A percentile compares a stretch with the other conserved stretches of the same genome.
These are phyloP conservation scores for Neurospora sublineolata DNA, from an alignment of 495 filamentous ascomycete species.

Conservation along the genomic window DNA sequence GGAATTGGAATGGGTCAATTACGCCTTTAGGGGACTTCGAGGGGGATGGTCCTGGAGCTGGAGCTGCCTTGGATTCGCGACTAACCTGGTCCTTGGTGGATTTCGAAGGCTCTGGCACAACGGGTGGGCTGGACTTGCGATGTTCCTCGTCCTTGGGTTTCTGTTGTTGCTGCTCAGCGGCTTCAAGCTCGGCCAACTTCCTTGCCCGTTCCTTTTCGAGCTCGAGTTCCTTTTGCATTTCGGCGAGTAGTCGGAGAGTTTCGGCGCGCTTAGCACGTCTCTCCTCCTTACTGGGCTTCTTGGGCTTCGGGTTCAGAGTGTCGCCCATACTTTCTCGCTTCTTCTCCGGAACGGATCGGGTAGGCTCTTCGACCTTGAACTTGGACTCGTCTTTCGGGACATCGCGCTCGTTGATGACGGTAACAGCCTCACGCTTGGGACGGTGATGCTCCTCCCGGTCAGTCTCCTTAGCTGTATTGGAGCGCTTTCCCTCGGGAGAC, in stretches of 20 bases:
- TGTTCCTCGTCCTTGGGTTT: not conserved
- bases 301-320: not conserved
- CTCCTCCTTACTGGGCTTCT: constrained; percentile 18
- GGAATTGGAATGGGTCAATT: constrained; percentile 41
- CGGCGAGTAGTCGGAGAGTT: constrained; percentile 14
- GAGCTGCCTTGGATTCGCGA: constrained; percentile 10
- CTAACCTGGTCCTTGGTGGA: constrained; percentile 1
- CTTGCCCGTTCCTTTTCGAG: constrained; percentile 15
- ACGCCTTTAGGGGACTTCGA: constrained; percentile 7
- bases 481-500: constrained; percentile 11
- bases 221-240: constrained; percentile 18
- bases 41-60: constrained; percentile 1
- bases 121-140: not conserved
- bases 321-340: constrained; percentile 11
- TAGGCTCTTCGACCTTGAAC: constrained; percentile 4
- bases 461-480: constrained; percentile 12
- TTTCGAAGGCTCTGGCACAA: not conserved
- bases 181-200: constrained; percentile 7
- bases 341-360: constrained; percentile 3
- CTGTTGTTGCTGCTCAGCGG: not conserved
- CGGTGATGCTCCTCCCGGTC: constrained; percentile 13
- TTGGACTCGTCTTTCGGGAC: constrained; percentile 15
- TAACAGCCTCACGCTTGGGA: constrained; percentile 11
- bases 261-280: constrained; percentile 14
- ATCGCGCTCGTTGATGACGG: constrained; percentile 20